Percentiles rank a stretch among this genome's conserved stretches.
These are phyloP conservation scores for Monosporozyma yasuniensis DNA, from an alignment of 805 yeast species.

Conservation along the genomic window DNA sequence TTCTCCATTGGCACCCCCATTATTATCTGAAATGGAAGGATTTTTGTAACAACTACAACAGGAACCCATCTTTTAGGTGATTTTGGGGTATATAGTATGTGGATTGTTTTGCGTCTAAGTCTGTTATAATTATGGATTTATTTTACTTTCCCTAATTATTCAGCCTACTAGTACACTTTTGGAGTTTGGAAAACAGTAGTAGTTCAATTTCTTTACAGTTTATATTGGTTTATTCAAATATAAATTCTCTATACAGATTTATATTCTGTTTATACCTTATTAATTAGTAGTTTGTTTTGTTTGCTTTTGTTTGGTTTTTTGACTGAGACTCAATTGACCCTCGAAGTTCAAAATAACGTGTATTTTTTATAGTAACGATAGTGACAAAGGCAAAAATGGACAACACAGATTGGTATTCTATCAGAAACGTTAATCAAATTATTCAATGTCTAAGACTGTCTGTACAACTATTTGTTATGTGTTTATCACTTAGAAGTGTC, in stretches of 20 bases:
- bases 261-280: background rate
- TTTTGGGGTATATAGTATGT: background rate
- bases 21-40: constrained; percentile 8
- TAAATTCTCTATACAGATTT: background rate
- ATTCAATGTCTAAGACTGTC: background rate
- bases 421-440: background rate
- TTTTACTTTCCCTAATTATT: background rate
- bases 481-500: background rate
- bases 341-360: background rate
- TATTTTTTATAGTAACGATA: background rate
- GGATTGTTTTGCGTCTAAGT: background rate
- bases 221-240: background rate
- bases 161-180: background rate
- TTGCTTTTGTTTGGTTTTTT: background rate
- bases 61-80: constrained; percentile 36
- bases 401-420: background rate
- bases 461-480: background rate
- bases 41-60: constrained; percentile 41
- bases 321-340: background rate
- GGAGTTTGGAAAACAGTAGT: background rate
- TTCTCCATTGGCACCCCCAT: background rate
- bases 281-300: background rate
- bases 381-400: background rate
- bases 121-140: too few relatives aligned
- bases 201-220: background rate